Evolutionary conservation across 805 yeast genomes (phyloP), one percentile per base, ranked within the genome.

Genomic region (Isabelozyma heimii): DNA sequence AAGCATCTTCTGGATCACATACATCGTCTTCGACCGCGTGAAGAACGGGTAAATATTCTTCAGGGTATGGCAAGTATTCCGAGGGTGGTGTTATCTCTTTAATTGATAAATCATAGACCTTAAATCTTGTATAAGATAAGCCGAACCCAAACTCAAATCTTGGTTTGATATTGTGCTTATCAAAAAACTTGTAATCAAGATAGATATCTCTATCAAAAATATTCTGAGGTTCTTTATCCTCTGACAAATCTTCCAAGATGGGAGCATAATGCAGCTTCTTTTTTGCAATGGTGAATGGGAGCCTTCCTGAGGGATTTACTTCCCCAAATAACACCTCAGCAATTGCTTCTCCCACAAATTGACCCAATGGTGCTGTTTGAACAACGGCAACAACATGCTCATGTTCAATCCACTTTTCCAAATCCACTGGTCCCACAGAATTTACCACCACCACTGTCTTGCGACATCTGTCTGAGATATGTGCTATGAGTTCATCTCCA

Each of bases 121-220:
- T 62, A 50, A 76, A 76, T 28, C 67, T 69, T 3, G 85, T 70
- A 58, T 80, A 83, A 1, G 85, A 79, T 42, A 83, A 63, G 8
- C 88, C 88, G 65, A 59, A 81, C 3, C 87, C 88, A 62, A 84
- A 84, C 51, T 81, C 85, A 58, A 63, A 84, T 43, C 85, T 64
- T 16, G 87, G 85, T 52, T 72, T 71, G 40, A 82, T 77, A 47
- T 77, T 73, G 51, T 77, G 72, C 59, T 79, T 79, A 55, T 81
- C 85, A 61, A 82, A 83, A 57, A 75, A 78, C 44, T 81, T 66
- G 66, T 84, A 83, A 59, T 82, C 88, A 46, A 80, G 57, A 52
- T 71, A 78, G 20, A 79, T 64, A 45, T 77, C 83, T 17, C 78
- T 69, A 49, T 77, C 76, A 50, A 76, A 73, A 44, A 65, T 66